Conservation (phyloP, 495 filamentous ascomycete species). For the Tuber borchii region DNA sequence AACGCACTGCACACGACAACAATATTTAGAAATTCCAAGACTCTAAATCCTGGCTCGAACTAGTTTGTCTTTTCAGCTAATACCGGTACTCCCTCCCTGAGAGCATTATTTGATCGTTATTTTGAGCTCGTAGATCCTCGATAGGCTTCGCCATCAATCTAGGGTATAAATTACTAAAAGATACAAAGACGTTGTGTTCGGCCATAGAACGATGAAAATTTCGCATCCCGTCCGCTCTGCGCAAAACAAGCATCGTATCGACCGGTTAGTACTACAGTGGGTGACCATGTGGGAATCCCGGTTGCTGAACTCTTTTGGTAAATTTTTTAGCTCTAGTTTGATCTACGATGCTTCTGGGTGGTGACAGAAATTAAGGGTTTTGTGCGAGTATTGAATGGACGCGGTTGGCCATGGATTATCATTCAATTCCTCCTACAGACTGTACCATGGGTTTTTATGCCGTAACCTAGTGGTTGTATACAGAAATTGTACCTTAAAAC, state of each 20-base stretch:
- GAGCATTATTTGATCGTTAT: background rate
- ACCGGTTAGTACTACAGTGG: background rate
- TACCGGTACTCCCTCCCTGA: background rate
- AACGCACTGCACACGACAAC: background rate
- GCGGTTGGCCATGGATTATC: background rate
- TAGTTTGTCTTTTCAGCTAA: background rate
- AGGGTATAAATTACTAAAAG: background rate
- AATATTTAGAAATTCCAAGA: background rate
- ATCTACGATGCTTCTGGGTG: background rate
- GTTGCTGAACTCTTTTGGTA: background rate
- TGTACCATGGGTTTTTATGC: no score
- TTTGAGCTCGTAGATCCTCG: background rate
- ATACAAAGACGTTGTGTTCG: background rate
- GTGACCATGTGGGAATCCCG: no score
- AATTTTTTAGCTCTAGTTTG: background rate
- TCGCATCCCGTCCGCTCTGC: conserved; percentile 2
- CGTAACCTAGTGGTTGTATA: no score
- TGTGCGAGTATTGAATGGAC: background rate
- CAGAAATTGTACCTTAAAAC: no score
- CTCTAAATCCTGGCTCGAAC: background rate
- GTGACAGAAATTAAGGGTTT: background rate
- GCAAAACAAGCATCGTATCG: background rate
- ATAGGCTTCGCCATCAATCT: background rate
- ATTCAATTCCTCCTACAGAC: background rate
- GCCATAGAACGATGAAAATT: conserved; percentile 1